Conservation (phyloP, 495 filamentous ascomycete genomes). For the Hypoxylon intermedium region DNA sequence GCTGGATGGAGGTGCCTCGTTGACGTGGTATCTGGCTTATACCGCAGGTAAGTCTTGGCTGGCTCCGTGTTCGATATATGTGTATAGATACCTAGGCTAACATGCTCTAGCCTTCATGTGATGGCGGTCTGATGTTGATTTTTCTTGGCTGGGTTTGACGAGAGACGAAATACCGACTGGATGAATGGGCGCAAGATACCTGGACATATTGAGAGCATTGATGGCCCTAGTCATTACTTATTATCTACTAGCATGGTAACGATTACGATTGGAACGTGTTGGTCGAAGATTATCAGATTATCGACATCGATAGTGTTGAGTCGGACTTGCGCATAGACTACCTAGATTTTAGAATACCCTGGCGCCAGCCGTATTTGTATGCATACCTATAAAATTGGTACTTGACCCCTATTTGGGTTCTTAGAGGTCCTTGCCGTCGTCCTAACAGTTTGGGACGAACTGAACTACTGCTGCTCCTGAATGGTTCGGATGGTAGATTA, state of each 20-base stretch:
- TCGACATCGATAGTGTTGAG: neutral
- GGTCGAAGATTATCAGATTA: constrained; percentile 1
- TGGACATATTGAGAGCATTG: constrained; percentile 26
- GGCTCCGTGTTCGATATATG: neutral
- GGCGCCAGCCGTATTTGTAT: constrained; percentile 2
- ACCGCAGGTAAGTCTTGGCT: constrained; percentile 62
- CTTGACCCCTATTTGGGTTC: too few species aligned
- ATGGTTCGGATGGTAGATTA: neutral
- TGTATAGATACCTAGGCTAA: constrained; percentile 23
- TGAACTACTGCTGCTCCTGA: too few species aligned
- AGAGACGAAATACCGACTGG: neutral
- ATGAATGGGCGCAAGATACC: neutral
- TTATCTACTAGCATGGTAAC: constrained; percentile 18
- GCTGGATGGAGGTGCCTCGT: constrained; percentile 85
- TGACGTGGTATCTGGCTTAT: constrained; percentile 89
- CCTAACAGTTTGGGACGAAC: too few species aligned
- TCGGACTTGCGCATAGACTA: constrained; percentile 1
- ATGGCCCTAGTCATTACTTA: neutral
- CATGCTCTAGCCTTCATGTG: constrained; percentile 39
- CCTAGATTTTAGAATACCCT: constrained; percentile 6
- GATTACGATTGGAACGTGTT: constrained; percentile 12
- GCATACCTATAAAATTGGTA: constrained; percentile 1
- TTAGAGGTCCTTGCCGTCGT: too few species aligned
- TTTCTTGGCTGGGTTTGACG: neutral
- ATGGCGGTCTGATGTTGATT: constrained; percentile 3